These are phyloP conservation scores for Oemleria cerasiformis DNA, from an alignment of 306 rosid genomes.

Conservation along the genomic window DNA sequence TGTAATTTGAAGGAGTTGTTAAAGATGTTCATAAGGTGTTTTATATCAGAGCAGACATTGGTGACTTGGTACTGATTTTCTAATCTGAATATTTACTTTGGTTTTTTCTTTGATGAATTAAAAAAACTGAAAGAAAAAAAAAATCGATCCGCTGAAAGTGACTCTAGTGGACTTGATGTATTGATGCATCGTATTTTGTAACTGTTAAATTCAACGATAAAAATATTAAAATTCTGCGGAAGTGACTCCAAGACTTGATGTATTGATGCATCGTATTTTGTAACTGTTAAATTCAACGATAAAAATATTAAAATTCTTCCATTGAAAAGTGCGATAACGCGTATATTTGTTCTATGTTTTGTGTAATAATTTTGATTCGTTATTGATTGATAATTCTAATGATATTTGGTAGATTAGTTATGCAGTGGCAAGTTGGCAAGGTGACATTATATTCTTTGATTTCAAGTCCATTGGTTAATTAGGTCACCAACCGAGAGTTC, in stretches of 20 bases:
- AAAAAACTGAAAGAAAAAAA: not conserved
- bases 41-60: slow-evolving; percentile 21
- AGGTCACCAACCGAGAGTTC: slow-evolving; percentile 39
- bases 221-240: too few species aligned
- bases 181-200: too few species aligned
- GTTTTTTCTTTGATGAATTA: not conserved
- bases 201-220: too few species aligned
- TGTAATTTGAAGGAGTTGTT: slow-evolving; percentile 6
- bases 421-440: slow-evolving; percentile 11
- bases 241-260: too few species aligned
- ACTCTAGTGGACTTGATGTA: too few species aligned
- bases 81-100: slow-evolving; percentile 7
- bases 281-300: too few species aligned
- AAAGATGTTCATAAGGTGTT: not conserved
- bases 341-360: too few species aligned
- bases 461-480: slow-evolving; percentile 9
- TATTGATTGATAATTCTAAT: slow-evolving; percentile 6
- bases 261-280: too few species aligned
- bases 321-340: too few species aligned
- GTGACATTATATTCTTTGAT: slow-evolving; percentile 1
- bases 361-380: not conserved
- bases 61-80: slow-evolving; percentile 7
- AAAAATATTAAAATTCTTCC: too few species aligned
- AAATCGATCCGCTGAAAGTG: too few species aligned
- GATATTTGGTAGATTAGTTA: slow-evolving; percentile 27